Conservation (phyloP, 495 filamentous ascomycete species). For the Recurvomyces mirabilis region DNA sequence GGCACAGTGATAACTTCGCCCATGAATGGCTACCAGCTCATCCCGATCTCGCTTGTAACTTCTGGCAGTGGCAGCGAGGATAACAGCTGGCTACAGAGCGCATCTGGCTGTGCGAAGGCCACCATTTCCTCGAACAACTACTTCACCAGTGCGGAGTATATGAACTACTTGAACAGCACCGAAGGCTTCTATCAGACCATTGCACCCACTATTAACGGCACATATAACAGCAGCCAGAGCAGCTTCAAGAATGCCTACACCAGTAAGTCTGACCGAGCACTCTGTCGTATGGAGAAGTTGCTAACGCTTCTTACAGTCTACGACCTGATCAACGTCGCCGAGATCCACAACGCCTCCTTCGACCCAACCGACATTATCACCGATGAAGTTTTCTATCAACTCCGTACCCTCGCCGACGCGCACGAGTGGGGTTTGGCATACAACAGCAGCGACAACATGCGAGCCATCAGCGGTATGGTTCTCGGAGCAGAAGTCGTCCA, state of each 20-base stretch:
- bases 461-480: slow-evolving; percentile 54
- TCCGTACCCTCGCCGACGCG: slow-evolving; percentile 52
- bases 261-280: slow-evolving; percentile 32
- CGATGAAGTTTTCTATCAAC: slow-evolving; percentile 40
- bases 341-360: slow-evolving; percentile 58
- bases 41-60: slow-evolving; percentile 38
- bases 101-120: slow-evolving; percentile 50
- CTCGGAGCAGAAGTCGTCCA: slow-evolving; percentile 51
- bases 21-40: slow-evolving; percentile 50
- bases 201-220: slow-evolving; percentile 47
- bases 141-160: slow-evolving; percentile 52
- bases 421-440: slow-evolving; percentile 57
- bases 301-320: slow-evolving; percentile 37
- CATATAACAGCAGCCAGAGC: slow-evolving; percentile 42
- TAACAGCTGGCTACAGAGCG: slow-evolving; percentile 46
- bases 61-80: slow-evolving; percentile 42
- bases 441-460: slow-evolving; percentile 44
- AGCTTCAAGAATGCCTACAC: slow-evolving; percentile 63
- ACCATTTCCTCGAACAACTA: slow-evolving; percentile 60
- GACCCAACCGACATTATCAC: slow-evolving; percentile 39
- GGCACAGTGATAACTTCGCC: slow-evolving; percentile 43
- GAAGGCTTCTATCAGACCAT: slow-evolving; percentile 53
- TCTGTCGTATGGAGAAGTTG: not conserved
- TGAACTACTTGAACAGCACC: slow-evolving; percentile 41
- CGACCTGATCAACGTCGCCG: slow-evolving; percentile 64